phyloP scores from a whole-genome alignment of 768 basidiomycete genomes.

The Trametes cinnabarina region DNA sequence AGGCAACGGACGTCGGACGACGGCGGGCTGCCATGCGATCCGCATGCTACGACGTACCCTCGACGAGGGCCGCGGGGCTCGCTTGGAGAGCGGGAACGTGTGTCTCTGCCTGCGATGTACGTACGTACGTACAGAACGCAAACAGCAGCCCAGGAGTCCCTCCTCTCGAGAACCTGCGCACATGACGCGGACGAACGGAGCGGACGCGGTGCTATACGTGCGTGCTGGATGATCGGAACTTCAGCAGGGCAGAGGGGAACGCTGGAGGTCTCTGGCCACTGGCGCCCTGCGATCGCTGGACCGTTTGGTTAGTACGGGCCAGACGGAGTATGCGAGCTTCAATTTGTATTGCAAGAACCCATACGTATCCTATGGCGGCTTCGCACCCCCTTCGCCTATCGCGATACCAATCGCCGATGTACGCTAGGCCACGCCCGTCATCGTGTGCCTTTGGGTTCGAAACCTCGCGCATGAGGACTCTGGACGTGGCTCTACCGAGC shows the following conservation, averaged over 20 bases:
- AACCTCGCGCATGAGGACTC: background rate
- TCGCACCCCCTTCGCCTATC: constrained; percentile 6
- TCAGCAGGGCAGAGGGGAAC: background rate
- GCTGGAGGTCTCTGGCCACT: background rate
- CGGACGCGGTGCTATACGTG: too few relatives aligned
- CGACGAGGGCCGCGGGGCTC: background rate
- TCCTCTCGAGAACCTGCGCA: background rate
- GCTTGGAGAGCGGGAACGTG: background rate
- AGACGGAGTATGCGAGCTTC: too few relatives aligned
- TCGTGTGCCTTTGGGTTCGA: constrained; percentile 8
- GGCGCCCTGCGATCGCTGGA: background rate
- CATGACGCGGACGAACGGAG: too few relatives aligned
- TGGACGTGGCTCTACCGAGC: background rate
- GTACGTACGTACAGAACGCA: background rate
- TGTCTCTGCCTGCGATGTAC: background rate
- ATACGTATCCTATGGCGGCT: background rate
- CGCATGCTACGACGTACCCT: background rate
- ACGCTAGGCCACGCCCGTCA: background rate
- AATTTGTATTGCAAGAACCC: too few relatives aligned
- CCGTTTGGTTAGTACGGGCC: too few relatives aligned
- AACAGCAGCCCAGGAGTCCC: background rate
- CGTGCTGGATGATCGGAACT: background rate
- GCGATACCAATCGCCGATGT: constrained; percentile 19
- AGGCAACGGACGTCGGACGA: background rate
- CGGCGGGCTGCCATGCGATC: constrained; percentile 2